Base-by-base conservation (phyloP, 768 basidiomycete species). In the Trametes cingulata region DNA sequence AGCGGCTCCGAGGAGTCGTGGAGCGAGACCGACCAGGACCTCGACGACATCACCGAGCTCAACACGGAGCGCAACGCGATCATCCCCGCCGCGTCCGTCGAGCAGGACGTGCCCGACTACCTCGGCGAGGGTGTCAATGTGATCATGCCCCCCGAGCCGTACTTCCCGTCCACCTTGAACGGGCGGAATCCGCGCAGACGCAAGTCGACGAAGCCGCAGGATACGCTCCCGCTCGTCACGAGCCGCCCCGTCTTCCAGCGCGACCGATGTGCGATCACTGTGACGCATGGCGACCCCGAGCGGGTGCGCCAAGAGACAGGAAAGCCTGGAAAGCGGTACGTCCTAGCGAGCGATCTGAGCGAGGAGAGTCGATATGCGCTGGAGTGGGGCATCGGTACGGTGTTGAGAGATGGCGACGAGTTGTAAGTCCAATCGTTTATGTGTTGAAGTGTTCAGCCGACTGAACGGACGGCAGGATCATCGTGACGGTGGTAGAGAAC, bases 321-420 rank as follows among this genome's bases (percentile, higher is more conserved):
- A 7, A 83, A 83, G 69, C 80, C 83, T 63, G 79, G 84, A 64
- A 81, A 83, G 61, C 76, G 74, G 61, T 99, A 98, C 73, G 79
- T 97, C 12, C 88, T 98, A 20, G 91, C 95, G 6, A 97, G 94
- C 69, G 97, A 99, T 81, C 72, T 98, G 67, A 93, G 91, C 61
- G 93, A 97, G 65, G 96, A 99, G 76, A 89, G 87, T 73, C 80
- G 89, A 35, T 99, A 95, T 73, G 97, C 97, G 0, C 85, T 98
- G 6, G 95, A 98, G 73, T 99, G 96, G 97, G 93, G 91, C 10
- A 95, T 98, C 55, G 96, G 95, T 2, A 98, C 96, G 0, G 96
- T 98, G 2, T 76, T 97, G 61, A 78, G 95, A 62, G 95, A 98
- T 73, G 96, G 96, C 2, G 97, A 99, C 68, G 91, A 95, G 74